Evolutionary conservation across 164 flowering plant species (phyloP), one percentile per base, ranked within the genome.

Genomic region (Stephania japonica): DNA sequence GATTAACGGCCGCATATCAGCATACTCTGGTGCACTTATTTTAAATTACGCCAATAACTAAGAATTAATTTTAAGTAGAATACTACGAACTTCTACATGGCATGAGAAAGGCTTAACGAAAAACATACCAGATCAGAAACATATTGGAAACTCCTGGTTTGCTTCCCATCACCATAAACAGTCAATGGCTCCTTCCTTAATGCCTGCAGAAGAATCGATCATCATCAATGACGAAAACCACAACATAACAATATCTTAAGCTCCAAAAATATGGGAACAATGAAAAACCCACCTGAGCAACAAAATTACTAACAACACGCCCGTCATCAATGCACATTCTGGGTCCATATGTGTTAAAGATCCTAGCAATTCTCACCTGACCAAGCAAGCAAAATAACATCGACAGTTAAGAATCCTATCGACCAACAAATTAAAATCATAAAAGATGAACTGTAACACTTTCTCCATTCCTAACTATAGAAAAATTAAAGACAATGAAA

Each of bases 291-390:
- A 94, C 98, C 98, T 94, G 98, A 44, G 98, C 94, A 63, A 94
- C 98, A 73, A 94, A 94, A 65, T 94, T 94, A 76, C 98, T 94
- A 14, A 94, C 98, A 19, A 94, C 98, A 49, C 98, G 96, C 38
- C 98, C 98, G 72, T 94, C 98, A 72, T 94, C 98, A 14, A 94
- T 87, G 84, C 97, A 89, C 98, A 94, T 94, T 3, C 98, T 82
- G 42, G 98, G 98, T 25, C 98, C 98, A 38, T 94, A 94, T 0
- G 98, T 94, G 86, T 94, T 94, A 68, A 94, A 94, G 73, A 94
- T 94, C 77, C 98, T 84, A 70, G 98, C 98, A 85, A 94, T 94
- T 76, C 98, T 90, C 53, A 92, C 98, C 98, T 93, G 86, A 53
- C 19, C 53, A 38, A 32, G 1, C 38, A 32, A 32, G 38, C 38